Evolutionary conservation across 768 basidiomycete genomes (phyloP), one percentile per base, ranked within the genome.

Genomic region (Megacollybia marginata): DNA sequence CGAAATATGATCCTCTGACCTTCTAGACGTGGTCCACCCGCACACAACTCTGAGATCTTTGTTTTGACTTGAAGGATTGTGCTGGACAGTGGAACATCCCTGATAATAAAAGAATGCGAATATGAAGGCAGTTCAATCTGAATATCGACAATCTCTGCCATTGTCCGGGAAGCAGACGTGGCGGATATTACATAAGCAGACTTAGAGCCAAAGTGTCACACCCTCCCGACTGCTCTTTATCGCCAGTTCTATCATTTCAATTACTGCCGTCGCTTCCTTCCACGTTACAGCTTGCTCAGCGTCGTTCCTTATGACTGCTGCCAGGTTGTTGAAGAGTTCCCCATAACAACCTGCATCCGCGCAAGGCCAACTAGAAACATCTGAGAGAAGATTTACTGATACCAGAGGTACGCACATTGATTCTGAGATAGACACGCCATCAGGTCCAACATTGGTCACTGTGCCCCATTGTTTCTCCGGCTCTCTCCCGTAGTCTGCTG

Each of bases 1-100:
- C 80, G 74, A 78, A 82, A 88, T 50, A 91, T 82, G 51, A 91
- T 72, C 51, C 84, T 73, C 64, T 90, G 88, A 16, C 87, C 85
- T n/a, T 80, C 79, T 15, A 78, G 71, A 38, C 67, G 72, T 40
- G 88, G 88, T 53, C 69, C 72, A 20, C 88, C 88, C 15, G 72
- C 64, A 59, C 88, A 90, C 19, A 66, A 61, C 15, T 62, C 65
- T 49, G 66, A 71, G 55, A 91, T 89, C 63, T 79, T 75, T 50
- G 74, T 69, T 68, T 91, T 91, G 52, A 89, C 69, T 57, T 86
- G 75, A 33, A 69, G 67, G 35, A 91, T 69, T 13, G 79, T 79
- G 47, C 71, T 71, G 12, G 66, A 62, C 32, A 61, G 58, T 19
- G 73, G 62, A 20, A 85, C 74, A 40, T 72, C 66, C 6, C 33